phyloP scores from a whole-genome alignment of 805 yeast species.

The Wickerhamiella dianesei region DNA sequence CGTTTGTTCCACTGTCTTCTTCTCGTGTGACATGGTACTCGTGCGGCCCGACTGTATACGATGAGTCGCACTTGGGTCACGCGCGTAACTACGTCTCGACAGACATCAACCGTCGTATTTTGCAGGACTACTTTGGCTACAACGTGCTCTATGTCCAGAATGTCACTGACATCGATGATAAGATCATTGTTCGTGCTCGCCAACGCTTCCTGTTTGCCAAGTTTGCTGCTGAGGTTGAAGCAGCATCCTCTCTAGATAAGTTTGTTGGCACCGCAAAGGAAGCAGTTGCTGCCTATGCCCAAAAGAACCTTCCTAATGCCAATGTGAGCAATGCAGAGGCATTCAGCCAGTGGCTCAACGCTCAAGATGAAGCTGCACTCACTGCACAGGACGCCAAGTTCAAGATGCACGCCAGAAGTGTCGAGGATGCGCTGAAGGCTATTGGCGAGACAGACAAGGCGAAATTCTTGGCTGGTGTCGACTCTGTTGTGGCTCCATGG shows the following conservation, averaged over 20 bases:
- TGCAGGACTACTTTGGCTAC: conserved; percentile 86
- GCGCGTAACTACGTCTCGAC: conserved; percentile 93
- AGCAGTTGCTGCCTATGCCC: conserved; percentile 30
- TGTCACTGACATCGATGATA: conserved; percentile 97
- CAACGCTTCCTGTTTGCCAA: conserved; percentile 68
- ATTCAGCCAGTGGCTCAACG: conserved; percentile 39
- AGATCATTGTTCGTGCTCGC: conserved; percentile 88
- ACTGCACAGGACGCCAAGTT: conserved; percentile 61
- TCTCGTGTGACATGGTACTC: conserved; percentile 79
- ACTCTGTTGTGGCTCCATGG: conserved; percentile 61
- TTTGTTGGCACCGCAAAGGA: conserved; percentile 18
- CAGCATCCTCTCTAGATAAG: conserved; percentile 27
- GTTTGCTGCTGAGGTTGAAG: conserved; percentile 28
- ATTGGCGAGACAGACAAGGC: conserved; percentile 12
- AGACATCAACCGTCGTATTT: conserved; percentile 79
- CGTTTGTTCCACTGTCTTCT: conserved; percentile 54
- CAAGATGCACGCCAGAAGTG: conserved; percentile 68
- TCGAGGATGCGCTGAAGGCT: conserved; percentile 37
- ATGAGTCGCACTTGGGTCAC: conserved; percentile 95
- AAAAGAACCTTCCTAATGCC: conserved; percentile 7
- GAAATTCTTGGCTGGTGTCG: conserved; percentile 37
- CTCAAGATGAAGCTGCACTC: conserved; percentile 37
- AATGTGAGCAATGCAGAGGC: conserved; percentile 16
- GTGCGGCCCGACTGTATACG: conserved; percentile 98
- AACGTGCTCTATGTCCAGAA: conserved; percentile 82